Percentiles rank a stretch among this genome's conserved stretches.
These are phyloP conservation scores for Calonectria henricotiae DNA, from an alignment of 2,329 filamentous ascomycete genomes.

Conservation along the genomic window DNA sequence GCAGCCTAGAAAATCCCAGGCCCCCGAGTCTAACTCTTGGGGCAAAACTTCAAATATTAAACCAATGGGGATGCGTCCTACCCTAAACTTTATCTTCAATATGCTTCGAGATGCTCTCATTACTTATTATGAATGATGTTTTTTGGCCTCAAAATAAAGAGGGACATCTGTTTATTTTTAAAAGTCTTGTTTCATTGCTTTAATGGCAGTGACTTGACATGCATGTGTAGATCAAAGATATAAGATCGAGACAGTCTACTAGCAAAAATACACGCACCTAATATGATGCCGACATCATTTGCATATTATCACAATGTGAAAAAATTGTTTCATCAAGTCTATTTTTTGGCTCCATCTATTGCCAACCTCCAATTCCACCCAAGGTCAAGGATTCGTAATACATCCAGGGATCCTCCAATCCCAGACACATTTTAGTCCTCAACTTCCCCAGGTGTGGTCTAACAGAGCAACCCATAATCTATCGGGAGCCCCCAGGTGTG, in stretches of 20 bases:
- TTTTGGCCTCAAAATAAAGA: too few relatives aligned
- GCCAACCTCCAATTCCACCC: conserved; percentile 54
- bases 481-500: conserved; percentile 56
- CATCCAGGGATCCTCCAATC: conserved; percentile 57
- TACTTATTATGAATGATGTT: too few relatives aligned
- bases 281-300: neutral
- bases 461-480: conserved; percentile 55
- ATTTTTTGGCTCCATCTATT: conserved; percentile 57
- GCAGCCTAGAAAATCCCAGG: neutral
- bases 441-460: conserved; percentile 52
- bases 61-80: neutral
- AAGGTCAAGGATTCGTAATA: conserved; percentile 47
- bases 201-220: too few relatives aligned
- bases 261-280: too few relatives aligned
- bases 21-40: neutral
- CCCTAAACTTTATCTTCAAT: neutral
- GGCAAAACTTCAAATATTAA: too few relatives aligned
- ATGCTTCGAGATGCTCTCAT: neutral
- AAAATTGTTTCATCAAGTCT: conserved; percentile 51
- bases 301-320: neutral
- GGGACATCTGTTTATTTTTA: too few relatives aligned
- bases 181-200: too few relatives aligned
- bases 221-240: too few relatives aligned
- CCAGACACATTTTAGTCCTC: conserved; percentile 49
- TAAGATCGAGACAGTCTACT: too few relatives aligned